Conservation (phyloP, 73 alveolate genomes). For the Paramecium biaurelia region DNA sequence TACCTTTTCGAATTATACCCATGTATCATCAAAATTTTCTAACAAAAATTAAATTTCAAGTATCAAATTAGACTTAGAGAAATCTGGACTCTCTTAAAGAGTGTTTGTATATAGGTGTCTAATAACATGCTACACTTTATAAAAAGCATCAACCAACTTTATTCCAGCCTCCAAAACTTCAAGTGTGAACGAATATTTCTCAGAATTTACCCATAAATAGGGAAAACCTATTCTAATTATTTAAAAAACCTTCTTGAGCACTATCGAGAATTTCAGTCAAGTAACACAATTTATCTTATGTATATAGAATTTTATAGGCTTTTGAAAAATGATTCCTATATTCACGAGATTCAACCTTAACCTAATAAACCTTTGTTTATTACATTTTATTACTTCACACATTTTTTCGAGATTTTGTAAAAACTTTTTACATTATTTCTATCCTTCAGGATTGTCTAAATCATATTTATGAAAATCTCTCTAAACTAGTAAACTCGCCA, state of each 20-base stretch:
- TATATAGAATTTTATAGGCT: conserved; percentile 90
- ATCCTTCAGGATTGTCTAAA: conserved; percentile 90
- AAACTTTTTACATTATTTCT: conserved; percentile 83
- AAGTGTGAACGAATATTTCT: conserved; percentile 87
- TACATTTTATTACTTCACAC: conserved; percentile 67
- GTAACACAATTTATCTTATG: conserved; percentile 81
- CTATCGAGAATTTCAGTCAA: conserved; percentile 96
- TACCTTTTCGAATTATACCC: conserved; percentile 68
- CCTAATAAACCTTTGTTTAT: conserved; percentile 39
- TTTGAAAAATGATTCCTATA: conserved; percentile 90
- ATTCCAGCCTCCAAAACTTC: conserved; percentile 94
- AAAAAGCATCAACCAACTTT: conserved; percentile 76
- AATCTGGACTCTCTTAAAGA: conserved; percentile 57
- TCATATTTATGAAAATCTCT: conserved; percentile 84
- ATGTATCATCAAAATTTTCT: conserved; percentile 57
- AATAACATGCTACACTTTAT: conserved; percentile 15
- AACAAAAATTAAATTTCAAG: conserved; percentile 59
- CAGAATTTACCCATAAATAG: conserved; percentile 93
- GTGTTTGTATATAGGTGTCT: conserved; percentile 73
- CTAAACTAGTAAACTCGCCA: conserved; percentile 70
- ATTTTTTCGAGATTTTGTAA: conserved; percentile 83
- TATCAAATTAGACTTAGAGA: conserved; percentile 61
- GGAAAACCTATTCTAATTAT: conserved; percentile 73
- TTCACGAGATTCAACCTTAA: conserved; percentile 73
- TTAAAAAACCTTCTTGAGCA: conserved; percentile 87